Evolutionary conservation across 305 asterid species (phyloP), one percentile per base, ranked within the genome.

Genomic region (Fraxinus sp.): DNA sequence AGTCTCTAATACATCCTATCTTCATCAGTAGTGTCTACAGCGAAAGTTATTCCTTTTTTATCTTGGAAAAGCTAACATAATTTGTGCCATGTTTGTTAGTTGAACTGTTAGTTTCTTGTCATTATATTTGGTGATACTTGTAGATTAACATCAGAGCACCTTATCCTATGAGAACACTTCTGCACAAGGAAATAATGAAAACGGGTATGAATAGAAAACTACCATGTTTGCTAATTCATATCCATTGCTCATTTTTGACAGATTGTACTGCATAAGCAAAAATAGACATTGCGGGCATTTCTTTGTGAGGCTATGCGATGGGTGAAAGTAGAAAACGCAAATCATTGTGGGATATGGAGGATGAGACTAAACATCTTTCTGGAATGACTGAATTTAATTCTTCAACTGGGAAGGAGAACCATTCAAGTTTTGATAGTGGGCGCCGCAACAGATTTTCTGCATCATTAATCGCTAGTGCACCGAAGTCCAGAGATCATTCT

Each of bases 241-340:
- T 24, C 36, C 39, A 35, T 71, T 74, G 36, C 72, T 73, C 46
- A 80, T 85, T 87, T 84, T 81, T 74, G 77, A 78, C 91, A 91
- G 95, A 89, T 83, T 77, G 83, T 88, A 85, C 84, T 87, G 88
- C 88, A 84, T 81, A 79, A 84, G 78, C 86, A 77, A 70, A 80
- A 78, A 75, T 24, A 83, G 77, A 52, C 78, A 43, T 55, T 77
- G 78, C 82, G 49, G 88, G 71, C 43, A 36, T 84, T 81, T 72
- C 49, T 82, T 89, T 83, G 84, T 82, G 43, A 73, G 81, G 77
- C 81, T 86, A 87, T 81, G 80, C 80, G 46, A 95, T 95, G 97
- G 92, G 91, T 84, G 96, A 90, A 83, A 89, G 90, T 82, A 92
- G 92, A 90, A 89, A 89, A 86, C 97, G 92, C 78, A 92, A 85